phyloP scores from a whole-genome alignment of 2,329 filamentous ascomycete species.

The Stagonosporopsis rhizophila region DNA sequence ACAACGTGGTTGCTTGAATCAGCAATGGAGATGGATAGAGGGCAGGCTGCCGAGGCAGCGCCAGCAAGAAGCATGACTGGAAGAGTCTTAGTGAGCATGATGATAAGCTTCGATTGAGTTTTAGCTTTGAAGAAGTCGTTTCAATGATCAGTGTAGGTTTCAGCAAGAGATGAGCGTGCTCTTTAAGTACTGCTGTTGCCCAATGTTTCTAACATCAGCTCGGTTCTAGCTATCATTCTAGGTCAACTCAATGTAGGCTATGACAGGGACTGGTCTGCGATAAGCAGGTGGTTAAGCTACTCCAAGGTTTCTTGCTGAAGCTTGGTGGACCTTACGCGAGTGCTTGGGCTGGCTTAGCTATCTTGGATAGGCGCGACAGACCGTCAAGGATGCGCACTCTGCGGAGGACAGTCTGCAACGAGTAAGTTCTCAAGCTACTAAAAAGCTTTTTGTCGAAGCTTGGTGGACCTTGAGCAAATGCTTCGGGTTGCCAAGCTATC shows the following conservation, averaged over 20 bases:
- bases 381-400: too few species aligned
- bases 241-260: neutral
- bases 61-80: conserved; percentile 19
- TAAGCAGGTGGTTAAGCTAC: too few species aligned
- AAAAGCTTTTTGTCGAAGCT: too few species aligned
- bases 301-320: too few species aligned
- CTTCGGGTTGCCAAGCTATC: conserved; percentile 2
- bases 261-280: neutral
- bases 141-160: neutral
- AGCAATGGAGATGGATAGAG: conserved; percentile 16
- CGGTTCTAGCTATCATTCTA: neutral
- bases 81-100: conserved; percentile 14
- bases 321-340: too few species aligned
- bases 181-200: conserved; percentile 9
- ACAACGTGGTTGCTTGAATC: conserved; percentile 11
- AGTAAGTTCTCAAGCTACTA: too few species aligned
- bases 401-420: neutral
- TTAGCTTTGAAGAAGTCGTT: neutral
- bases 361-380: conserved; percentile 13
- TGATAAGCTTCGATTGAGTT: conserved; percentile 2
- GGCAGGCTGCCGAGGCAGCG: conserved; percentile 21
- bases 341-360: neutral
- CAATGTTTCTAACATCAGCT: neutral
- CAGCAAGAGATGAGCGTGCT: too few species aligned
- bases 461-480: too few species aligned